Evolutionary conservation across 2,329 filamentous ascomycete genomes (phyloP).

Genomic region (Tolypocladium nubicola): DNA sequence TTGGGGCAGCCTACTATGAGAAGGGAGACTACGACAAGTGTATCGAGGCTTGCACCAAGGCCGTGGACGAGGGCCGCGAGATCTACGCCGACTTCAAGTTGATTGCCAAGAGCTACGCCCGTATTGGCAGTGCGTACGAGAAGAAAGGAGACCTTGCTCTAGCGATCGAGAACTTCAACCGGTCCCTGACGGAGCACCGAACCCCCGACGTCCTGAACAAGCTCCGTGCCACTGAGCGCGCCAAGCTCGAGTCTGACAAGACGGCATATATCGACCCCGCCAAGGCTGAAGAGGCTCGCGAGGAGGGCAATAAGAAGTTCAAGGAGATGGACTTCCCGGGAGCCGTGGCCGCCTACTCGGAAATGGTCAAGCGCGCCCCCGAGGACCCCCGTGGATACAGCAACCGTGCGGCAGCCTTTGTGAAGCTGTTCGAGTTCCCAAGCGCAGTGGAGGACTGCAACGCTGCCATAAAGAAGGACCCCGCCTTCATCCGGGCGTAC

Average conservation of each 20-base stretch:
- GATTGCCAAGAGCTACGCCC: constrained; percentile 95
- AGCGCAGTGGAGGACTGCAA: constrained; percentile 89
- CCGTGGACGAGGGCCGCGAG: constrained; percentile 79
- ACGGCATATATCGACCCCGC: constrained; percentile 77
- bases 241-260: constrained; percentile 65
- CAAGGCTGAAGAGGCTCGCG: constrained; percentile 91
- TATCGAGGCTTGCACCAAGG: constrained; percentile 79
- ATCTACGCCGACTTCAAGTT: constrained; percentile 95
- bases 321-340: constrained; percentile 93
- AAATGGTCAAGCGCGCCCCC: constrained; percentile 95
- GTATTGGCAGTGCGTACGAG: constrained; percentile 90
- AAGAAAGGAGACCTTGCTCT: constrained; percentile 69
- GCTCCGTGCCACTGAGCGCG: constrained; percentile 81
- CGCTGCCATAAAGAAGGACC: constrained; percentile 79
- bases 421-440: constrained; percentile 94
- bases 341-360: constrained; percentile 84
- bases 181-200: constrained; percentile 90
- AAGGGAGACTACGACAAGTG: constrained; percentile 87
- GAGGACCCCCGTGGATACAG: constrained; percentile 90
- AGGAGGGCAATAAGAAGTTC: constrained; percentile 93
- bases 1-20: constrained; percentile 88
- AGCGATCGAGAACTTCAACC: constrained; percentile 85
- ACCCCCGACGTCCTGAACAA: constrained; percentile 90
- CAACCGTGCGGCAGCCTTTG: constrained; percentile 92
- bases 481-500: constrained; percentile 90